Base-by-base conservation (phyloP, 2,329 filamentous ascomycete species). In the Aspergillus japonicus region DNA sequence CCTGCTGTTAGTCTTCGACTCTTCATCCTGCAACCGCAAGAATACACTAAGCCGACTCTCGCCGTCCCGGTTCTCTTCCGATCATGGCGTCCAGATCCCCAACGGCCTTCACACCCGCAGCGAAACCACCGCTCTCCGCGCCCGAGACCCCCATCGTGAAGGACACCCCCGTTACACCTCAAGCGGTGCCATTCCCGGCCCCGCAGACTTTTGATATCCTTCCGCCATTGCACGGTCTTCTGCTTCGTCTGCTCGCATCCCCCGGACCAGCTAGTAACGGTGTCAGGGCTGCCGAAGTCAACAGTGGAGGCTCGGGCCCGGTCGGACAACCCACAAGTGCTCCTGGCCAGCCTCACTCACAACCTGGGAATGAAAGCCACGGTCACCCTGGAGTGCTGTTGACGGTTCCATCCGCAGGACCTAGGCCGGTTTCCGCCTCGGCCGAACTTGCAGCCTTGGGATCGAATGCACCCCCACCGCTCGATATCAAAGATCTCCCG, bases 121-220 rank as follows among this genome's bases (percentile, higher is more conserved):
- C 67, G 10, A 76, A 75, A 60, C 67, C 69, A 47, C 67, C 69
- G 42, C 73, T 72, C 19, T 67, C 65, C 44, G 72, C 67, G 48
- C 74, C 71, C 52, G 73, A 75, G 54, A 74, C 74, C 33, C 73
- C 74, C 49, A 57, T 61, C 47, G 60, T 64, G n/a, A 71, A 67
- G 63, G 69, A 73, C 48, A 57, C 67, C 53, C 60, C 63, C 49
- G 60, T 70, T 78, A 80, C 63, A 78, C 85, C 60, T 83, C 88
- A 33, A 57, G 63, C 69, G 48, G 68, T 70, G 26, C 78, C 84
- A 2, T 86, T 89, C 58, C 89, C 95, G 63, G 85, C 90, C 53
- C 90, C 93, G 29, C 89, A 93, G 75, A 87, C 87, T 53, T 91
- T 97, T 78, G 93, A 96, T 80, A 86, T 92, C 67, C 85, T 96